Evolutionary conservation across 306 rosid species (phyloP).

Genomic region (Prunus dulcis): DNA sequence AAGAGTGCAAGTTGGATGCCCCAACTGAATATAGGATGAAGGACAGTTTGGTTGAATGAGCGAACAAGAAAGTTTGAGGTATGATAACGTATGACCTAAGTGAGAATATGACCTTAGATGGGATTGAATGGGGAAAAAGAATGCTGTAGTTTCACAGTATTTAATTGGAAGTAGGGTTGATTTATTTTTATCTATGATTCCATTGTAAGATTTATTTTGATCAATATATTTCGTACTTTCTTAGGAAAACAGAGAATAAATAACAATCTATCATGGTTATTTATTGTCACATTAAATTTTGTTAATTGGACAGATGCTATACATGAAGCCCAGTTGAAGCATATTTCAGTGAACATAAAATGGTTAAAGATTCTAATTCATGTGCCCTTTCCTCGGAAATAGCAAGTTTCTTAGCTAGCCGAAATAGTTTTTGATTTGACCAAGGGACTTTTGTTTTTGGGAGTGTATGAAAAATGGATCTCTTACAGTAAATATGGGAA

Average conservation of each 20-base stretch:
- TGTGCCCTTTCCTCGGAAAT: too few relatives aligned
- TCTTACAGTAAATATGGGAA: too few relatives aligned
- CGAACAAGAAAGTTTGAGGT: neutral
- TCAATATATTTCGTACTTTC: neutral
- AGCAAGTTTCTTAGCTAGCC: too few relatives aligned
- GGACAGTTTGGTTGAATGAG: neutral
- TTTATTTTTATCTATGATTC: neutral
- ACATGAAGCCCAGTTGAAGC: too few relatives aligned
- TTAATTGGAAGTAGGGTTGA: neutral
- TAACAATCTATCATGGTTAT: neutral
- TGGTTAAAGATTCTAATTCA: too few relatives aligned
- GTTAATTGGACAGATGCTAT: too few relatives aligned
- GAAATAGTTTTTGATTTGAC: too few relatives aligned
- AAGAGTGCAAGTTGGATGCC: neutral
- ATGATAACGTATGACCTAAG: neutral
- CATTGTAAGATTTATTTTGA: too few relatives aligned
- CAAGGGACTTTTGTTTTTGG: too few relatives aligned
- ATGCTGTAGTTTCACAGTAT: neutral
- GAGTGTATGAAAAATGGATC: too few relatives aligned
- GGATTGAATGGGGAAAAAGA: neutral
- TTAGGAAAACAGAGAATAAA: neutral
- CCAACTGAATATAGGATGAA: neutral
- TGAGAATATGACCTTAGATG: neutral
- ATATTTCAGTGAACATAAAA: too few relatives aligned
- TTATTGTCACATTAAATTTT: neutral